Evolutionary conservation across 768 basidiomycete genomes (phyloP).

Genomic region (Leccinum boreale): DNA sequence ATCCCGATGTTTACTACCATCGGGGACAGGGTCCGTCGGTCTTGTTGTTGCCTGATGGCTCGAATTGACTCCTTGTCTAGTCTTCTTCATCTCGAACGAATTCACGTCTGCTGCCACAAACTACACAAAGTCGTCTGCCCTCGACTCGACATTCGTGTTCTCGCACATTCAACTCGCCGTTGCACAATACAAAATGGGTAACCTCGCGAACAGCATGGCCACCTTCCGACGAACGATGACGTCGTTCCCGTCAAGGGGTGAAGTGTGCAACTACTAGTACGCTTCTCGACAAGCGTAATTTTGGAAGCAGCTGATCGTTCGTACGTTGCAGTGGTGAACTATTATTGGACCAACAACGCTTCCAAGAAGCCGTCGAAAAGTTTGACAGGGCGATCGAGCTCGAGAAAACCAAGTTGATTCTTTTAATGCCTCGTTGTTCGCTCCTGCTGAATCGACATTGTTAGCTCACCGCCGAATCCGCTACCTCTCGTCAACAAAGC

Average conservation of each 20-base stretch:
- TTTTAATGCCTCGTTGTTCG: background rate
- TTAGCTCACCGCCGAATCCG: conserved; percentile 67
- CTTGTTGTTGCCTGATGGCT: background rate
- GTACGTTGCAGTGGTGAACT: conserved; percentile 74
- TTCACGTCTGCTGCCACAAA: conserved; percentile 83
- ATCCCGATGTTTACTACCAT: conserved; percentile 98
- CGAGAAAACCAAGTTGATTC: conserved; percentile 66
- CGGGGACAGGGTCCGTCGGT: conserved; percentile 78
- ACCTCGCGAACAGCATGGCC: conserved; percentile 79
- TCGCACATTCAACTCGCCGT: conserved; percentile 97
- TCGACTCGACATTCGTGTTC: conserved; percentile 91
- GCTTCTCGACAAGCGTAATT: conserved; percentile 23
- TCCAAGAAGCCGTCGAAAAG: conserved; percentile 84
- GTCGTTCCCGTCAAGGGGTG: conserved; percentile 81
- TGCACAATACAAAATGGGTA: conserved; percentile 89
- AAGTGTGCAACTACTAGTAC: conserved; percentile 94
- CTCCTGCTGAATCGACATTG: conserved; percentile 1
- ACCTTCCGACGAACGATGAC: conserved; percentile 85
- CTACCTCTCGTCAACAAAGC: conserved; percentile 96
- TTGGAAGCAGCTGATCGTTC: background rate
- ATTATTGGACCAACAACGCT: conserved; percentile 86
- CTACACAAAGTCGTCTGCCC: conserved; percentile 84
- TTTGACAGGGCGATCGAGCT: conserved; percentile 91
- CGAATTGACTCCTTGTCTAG: conserved; percentile 36
- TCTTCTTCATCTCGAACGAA: conserved; percentile 93